Conservation (phyloP, 306 rosid genomes). For the Rosa chinensis region DNA sequence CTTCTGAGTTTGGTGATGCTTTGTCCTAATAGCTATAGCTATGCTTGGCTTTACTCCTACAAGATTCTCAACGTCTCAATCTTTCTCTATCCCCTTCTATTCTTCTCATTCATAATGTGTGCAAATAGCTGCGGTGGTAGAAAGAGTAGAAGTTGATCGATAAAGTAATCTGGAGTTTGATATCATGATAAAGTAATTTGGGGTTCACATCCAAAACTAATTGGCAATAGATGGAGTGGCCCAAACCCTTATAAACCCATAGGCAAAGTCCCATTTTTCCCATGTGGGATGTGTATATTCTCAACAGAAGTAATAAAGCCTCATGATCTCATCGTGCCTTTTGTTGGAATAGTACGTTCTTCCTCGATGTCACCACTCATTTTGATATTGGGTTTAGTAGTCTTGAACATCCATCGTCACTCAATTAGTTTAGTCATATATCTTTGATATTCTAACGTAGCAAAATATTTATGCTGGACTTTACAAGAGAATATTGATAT, state of each 20-base stretch:
- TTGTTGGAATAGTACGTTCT: background rate
- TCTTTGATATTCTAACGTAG: background rate
- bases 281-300: no score
- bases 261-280: no score
- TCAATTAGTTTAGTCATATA: background rate
- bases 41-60: background rate
- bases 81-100: background rate
- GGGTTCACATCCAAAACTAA: no score
- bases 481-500: no score
- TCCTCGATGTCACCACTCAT: background rate
- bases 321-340: background rate
- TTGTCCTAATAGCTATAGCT: slow-evolving; percentile 10
- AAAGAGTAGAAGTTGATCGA: background rate
- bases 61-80: background rate
- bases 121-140: slow-evolving; percentile 2
- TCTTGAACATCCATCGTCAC: slow-evolving; percentile 26
- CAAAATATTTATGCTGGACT: no score
- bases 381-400: background rate
- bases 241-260: no score
- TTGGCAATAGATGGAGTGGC: no score
- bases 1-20: slow-evolving; percentile 5
- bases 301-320: background rate
- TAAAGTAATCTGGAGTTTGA: no score
- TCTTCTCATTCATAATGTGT: slow-evolving; percentile 1
- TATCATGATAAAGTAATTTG: no score